phyloP scores from a whole-genome alignment of 2,329 filamentous ascomycete species.

The Epichloe aotearoae region DNA sequence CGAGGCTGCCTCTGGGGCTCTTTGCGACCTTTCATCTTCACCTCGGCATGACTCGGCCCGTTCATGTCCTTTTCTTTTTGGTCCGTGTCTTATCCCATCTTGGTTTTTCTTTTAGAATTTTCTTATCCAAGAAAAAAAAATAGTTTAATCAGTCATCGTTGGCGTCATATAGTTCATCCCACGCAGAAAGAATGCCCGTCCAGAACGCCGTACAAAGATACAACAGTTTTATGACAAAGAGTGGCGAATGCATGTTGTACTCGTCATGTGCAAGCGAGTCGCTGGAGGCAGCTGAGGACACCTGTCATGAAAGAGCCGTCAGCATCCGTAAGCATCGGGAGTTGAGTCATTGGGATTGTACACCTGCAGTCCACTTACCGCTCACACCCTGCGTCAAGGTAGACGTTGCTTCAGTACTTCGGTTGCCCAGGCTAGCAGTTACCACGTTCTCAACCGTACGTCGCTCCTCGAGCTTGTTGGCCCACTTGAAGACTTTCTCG shows the following conservation, averaged over 20 bases:
- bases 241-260: not conserved
- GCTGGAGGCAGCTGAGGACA: constrained; percentile 29
- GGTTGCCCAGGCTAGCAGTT: constrained; percentile 74
- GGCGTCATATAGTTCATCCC: not conserved
- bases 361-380: constrained; percentile 39
- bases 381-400: constrained; percentile 87
- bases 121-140: not conserved
- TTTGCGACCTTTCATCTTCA: not conserved
- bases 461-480: constrained; percentile 56
- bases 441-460: constrained; percentile 54
- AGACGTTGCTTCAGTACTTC: constrained; percentile 76
- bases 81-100: not conserved
- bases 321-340: not conserved
- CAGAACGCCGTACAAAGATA: constrained; percentile 4
- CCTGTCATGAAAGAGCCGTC: constrained; percentile 15
- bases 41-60: not conserved
- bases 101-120: not conserved
- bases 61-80: not conserved
- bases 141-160: not conserved
- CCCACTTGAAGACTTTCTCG: constrained; percentile 89
- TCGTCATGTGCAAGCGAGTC: constrained; percentile 21
- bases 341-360: not conserved
- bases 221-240: not conserved
- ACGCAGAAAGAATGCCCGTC: not conserved
- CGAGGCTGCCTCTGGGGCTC: constrained; percentile 1